Conservation (phyloP, 192 early-diverging fungal genomes). For the Umbelopsis vinacea region DNA sequence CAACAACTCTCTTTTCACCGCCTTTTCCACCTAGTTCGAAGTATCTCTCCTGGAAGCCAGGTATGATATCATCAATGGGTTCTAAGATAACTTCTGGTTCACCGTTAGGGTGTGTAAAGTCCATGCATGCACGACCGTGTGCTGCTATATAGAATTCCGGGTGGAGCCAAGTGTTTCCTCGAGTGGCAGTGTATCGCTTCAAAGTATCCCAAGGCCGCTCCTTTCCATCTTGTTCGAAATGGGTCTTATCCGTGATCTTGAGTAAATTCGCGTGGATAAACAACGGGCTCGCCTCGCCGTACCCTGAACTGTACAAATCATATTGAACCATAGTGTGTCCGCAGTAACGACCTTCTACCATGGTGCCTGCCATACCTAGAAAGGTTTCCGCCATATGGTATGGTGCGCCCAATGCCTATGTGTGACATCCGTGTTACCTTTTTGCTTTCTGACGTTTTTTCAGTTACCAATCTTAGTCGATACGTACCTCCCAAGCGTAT, state of each 20-base stretch:
- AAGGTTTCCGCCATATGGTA: slow-evolving; percentile 32
- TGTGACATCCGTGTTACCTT: neutral
- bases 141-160: slow-evolving; percentile 34
- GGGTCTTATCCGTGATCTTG: slow-evolving; percentile 29
- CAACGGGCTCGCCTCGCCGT: slow-evolving; percentile 24
- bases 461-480: too few relatives aligned
- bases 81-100: slow-evolving; percentile 27
- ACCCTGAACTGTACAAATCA: slow-evolving; percentile 8
- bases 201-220: slow-evolving; percentile 27
- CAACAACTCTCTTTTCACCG: slow-evolving; percentile 12
- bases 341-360: slow-evolving; percentile 34
- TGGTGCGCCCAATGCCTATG: slow-evolving; percentile 23
- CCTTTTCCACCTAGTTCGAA: slow-evolving; percentile 39
- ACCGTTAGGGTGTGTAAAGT: slow-evolving; percentile 29
- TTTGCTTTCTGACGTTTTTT: too few relatives aligned
- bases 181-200: slow-evolving; percentile 28
- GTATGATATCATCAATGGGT: slow-evolving; percentile 26
- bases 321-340: slow-evolving; percentile 43
- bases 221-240: slow-evolving; percentile 20
- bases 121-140: slow-evolving; percentile 34
- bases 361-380: slow-evolving; percentile 38
- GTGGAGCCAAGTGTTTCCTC: slow-evolving; percentile 28
- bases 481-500: slow-evolving; percentile 37
- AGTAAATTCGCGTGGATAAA: slow-evolving; percentile 45
- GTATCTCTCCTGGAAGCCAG: slow-evolving; percentile 34